phyloP scores from a whole-genome alignment of 192 early-diverging fungal genomes.

The Entophlyctis luteolus region DNA sequence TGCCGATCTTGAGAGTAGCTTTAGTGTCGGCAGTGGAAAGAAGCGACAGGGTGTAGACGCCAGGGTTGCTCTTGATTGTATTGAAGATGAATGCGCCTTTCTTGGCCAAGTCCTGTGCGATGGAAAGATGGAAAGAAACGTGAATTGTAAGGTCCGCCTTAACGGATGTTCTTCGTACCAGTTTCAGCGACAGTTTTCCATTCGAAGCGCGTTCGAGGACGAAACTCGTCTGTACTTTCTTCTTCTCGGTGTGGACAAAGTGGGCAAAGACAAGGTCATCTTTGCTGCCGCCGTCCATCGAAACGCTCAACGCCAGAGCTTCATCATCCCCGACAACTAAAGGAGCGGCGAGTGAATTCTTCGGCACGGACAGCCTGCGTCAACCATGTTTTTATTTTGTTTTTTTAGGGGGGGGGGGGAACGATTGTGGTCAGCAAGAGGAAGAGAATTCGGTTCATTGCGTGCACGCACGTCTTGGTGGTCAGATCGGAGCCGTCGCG shows the following conservation, averaged over 20 bases:
- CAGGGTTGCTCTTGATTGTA: conserved; percentile 1
- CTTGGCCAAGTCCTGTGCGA: conserved; percentile 10
- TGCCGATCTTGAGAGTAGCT: conserved; percentile 11
- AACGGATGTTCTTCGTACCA: conserved; percentile 36
- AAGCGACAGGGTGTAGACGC: conserved; percentile 16
- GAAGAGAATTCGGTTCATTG: no score
- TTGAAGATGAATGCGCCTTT: conserved; percentile 2
- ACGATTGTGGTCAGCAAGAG: no score
- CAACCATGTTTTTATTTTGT: background rate
- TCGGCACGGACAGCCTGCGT: no score
- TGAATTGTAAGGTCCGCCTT: background rate
- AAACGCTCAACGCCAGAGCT: background rate
- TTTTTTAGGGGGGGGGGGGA: no score
- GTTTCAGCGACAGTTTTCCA: conserved; percentile 7
- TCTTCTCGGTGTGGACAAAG: conserved; percentile 2
- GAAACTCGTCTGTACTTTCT: conserved; percentile 6
- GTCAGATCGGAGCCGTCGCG: no score
- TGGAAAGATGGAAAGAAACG: background rate
- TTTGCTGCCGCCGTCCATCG: background rate
- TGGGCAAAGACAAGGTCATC: conserved; percentile 8
- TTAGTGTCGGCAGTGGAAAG: background rate
- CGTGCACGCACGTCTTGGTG: no score
- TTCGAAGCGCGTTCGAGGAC: background rate
- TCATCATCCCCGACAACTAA: background rate
- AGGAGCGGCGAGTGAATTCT: background rate